Evolutionary conservation across 2,329 filamentous ascomycete species (phyloP), one percentile per base, ranked within the genome.

Genomic region (Pseudopithomyces maydicus): DNA sequence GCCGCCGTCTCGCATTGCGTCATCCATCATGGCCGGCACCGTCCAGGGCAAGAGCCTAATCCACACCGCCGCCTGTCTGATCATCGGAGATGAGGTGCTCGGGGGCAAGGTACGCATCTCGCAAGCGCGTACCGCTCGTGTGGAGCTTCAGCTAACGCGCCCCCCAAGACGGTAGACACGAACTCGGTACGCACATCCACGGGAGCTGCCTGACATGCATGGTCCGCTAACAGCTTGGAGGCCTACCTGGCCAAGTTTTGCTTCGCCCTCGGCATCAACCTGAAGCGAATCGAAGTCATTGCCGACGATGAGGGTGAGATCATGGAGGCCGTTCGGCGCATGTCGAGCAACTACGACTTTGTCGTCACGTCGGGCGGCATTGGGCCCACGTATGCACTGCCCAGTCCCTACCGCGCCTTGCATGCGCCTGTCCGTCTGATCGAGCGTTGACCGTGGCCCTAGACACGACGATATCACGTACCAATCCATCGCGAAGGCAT

Each of bases 401-500:
- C 29, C n/a, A n/a, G n/a, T n/a, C n/a, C 20, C 33, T 35, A 38
- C 23, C 39, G 32, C 49, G n/a, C 42, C 32, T 26, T 52, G 33
- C 22, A n/a, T 42, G 7, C 17, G 38, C 19, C 4, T 10, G 38
- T 15, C 19, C n/a, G 23, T 47, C 44, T 35, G 11, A 36, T 52
- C 49, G 52, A 47, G 61, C 46, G 59, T 66, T 67, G 62, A 69
- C 56, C 36, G 39, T 52, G 41, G 41, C 47, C 39, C 61, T 66
- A 96, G 91, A 54, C 94, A 98, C 80, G 95, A 99, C 77, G 95
- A 99, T 74, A 98, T 98, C 66, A 98, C 95, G 23, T 99, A 99
- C 79, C 84, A 90, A 71, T 94, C 92, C 38, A 96, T 99, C 74
- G 93, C 91, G 62, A 92, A 92, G 74, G 95, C 93, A 7, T 98